Base-by-base conservation (phyloP, 768 basidiomycete genomes). In the Boletus edulis region DNA sequence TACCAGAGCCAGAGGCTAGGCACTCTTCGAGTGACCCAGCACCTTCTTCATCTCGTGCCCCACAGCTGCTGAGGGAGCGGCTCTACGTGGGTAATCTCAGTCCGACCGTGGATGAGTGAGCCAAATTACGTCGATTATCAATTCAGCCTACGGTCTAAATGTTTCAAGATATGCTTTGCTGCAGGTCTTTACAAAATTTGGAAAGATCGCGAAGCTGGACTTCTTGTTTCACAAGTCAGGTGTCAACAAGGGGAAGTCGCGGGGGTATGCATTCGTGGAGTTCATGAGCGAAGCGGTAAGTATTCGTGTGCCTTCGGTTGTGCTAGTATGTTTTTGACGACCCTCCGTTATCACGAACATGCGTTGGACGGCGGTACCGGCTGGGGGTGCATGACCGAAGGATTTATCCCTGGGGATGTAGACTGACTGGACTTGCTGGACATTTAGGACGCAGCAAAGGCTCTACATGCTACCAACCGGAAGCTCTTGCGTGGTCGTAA, bases 151-250 rank as follows among this genome's bases (percentile, higher is more conserved):
- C 0, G 31, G 48, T 61, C 62, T 65, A 40, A 72, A 40, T 48
- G 17, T 46, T 54, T 51, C 47, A 65, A 96, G 94, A 71, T 92
- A 93, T 72, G 78, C 91, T 4, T 79, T 99, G 15, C 81, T 98
- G 20, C 91, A 95, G 71, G 72, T 95, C 35, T 97, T 97, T 72
- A 82, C 89, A 32, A 94, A 89, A 73, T 94, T 86, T 69, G 97
- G 97, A 51, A 94, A 92, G 72, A 81, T 98, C 56, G 82, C 92
- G 20, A 92, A 94, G 61, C 81, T 98, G 49, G 97, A 99, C 72
- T 98, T 86, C 70, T 79, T 98, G 58, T 98, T 98, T 67, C 95
- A 99, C 78, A 98, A 96, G 73, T 77, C 88, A 0, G 97, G 96
- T 0, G 79, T 85, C 13, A 72, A 86, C 65, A 94, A 87, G 67